phyloP scores from a whole-genome alignment of 2,329 filamentous ascomycete species.

The Amauroascus niger region DNA sequence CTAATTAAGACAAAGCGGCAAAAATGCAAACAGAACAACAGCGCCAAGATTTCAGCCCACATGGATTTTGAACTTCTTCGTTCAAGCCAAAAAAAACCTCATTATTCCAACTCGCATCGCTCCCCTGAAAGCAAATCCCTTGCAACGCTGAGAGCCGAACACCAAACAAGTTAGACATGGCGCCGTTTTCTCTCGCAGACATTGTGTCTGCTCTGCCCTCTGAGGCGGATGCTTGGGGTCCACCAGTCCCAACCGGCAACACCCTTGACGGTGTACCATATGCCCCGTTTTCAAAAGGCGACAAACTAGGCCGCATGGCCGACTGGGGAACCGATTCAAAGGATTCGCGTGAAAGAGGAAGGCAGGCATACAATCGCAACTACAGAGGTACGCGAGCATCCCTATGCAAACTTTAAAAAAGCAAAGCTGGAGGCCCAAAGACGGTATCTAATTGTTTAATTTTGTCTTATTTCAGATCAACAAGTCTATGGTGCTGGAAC shows the following conservation, averaged over 20 bases:
- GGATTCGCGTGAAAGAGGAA: constrained; percentile 59
- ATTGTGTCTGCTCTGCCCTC: constrained; percentile 63
- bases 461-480: constrained; percentile 55
- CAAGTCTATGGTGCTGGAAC: constrained; percentile 91
- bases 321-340: constrained; percentile 94
- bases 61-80: constrained; percentile 8
- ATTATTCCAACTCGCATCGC: background rate
- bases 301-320: constrained; percentile 97
- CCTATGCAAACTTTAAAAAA: background rate
- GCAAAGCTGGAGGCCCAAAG: constrained; percentile 1
- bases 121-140: background rate
- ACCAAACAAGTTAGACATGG: constrained; percentile 29
- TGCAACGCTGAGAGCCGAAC: background rate
- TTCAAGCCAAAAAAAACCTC: constrained; percentile 6
- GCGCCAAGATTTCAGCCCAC: constrained; percentile 7
- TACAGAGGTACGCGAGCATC: constrained; percentile 60
- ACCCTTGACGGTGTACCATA: constrained; percentile 93
- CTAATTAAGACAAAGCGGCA: background rate
- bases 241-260: constrained; percentile 68
- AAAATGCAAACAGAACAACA: constrained; percentile 2
- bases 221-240: constrained; percentile 80
- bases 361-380: constrained; percentile 84
- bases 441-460: constrained; percentile 8
- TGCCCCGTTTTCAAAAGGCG: constrained; percentile 95
- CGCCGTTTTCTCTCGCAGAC: constrained; percentile 49